A percentile compares a stretch with the other conserved stretches of the same genome.
Conservation (phyloP, 805 yeast species). For the Cyberlindnera amylophila region DNA sequence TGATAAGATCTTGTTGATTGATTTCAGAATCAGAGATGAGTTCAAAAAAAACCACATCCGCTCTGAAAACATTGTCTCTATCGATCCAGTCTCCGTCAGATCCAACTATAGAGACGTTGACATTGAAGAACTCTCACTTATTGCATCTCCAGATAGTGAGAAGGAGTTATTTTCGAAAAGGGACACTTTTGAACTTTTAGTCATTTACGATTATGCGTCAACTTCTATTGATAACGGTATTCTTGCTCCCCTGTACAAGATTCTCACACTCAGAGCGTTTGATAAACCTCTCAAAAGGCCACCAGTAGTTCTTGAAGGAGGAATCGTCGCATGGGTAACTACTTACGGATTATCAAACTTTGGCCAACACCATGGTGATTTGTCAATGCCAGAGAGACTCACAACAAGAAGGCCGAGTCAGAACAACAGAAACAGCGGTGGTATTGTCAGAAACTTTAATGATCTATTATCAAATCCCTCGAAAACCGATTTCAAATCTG, state of each 20-base stretch:
- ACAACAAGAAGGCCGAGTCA: slow-evolving; percentile 12
- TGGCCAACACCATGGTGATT: slow-evolving; percentile 22
- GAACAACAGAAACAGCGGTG: neutral
- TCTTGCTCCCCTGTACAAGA: slow-evolving; percentile 16
- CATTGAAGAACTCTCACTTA: slow-evolving; percentile 56
- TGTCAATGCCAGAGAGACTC: slow-evolving; percentile 14
- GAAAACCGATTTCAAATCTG: slow-evolving; percentile 15
- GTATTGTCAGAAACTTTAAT: slow-evolving; percentile 13
- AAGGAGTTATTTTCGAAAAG: slow-evolving; percentile 50
- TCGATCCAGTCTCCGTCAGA: slow-evolving; percentile 67
- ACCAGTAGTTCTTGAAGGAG: slow-evolving; percentile 52
- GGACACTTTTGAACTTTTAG: slow-evolving; percentile 54
- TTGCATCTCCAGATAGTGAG: slow-evolving; percentile 55
- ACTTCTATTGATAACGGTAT: slow-evolving; percentile 1
- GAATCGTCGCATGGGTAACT: slow-evolving; percentile 44
- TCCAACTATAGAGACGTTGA: slow-evolving; percentile 55
- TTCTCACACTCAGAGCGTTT: slow-evolving; percentile 35
- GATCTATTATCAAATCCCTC: slow-evolving; percentile 20
- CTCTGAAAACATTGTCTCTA: slow-evolving; percentile 56
- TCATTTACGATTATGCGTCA: slow-evolving; percentile 41
- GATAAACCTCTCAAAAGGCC: slow-evolving; percentile 35
- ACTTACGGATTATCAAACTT: slow-evolving; percentile 16
- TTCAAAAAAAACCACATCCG: slow-evolving; percentile 63
- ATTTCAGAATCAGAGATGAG: slow-evolving; percentile 58
- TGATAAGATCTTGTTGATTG: slow-evolving; percentile 54